Evolutionary conservation across 768 basidiomycete species (phyloP).

Genomic region (Boletus edulis): DNA sequence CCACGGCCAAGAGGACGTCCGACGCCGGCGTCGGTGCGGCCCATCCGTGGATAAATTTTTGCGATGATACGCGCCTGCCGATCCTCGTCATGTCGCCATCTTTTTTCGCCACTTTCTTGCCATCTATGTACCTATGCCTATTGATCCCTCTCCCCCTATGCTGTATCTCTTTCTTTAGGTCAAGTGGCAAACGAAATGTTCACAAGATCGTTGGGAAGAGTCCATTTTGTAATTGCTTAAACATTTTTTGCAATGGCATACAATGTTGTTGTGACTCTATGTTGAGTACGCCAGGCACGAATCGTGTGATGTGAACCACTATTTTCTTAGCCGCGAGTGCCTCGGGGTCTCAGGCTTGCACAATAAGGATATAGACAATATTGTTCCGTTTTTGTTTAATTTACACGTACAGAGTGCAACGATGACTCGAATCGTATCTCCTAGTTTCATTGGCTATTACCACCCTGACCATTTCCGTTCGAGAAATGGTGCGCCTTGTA

Average conservation of each 20-base stretch:
- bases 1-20: conserved; percentile 46
- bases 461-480: neutral
- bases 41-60: conserved; percentile 23
- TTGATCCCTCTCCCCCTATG: conserved; percentile 22
- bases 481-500: conserved; percentile 23
- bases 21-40: conserved; percentile 30
- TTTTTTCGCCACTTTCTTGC: neutral
- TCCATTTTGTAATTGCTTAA: conserved; percentile 1
- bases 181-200: neutral
- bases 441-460: neutral
- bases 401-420: too few relatives aligned
- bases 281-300: too few relatives aligned
- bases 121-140: conserved; percentile 34
- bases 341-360: too few relatives aligned
- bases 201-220: neutral
- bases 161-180: conserved; percentile 15
- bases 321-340: too few relatives aligned
- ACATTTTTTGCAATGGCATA: conserved; percentile 2
- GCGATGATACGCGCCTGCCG: neutral
- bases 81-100: neutral
- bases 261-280: neutral
- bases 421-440: too few relatives aligned
- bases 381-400: too few relatives aligned
- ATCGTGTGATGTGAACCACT: too few relatives aligned
- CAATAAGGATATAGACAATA: too few relatives aligned